phyloP scores from a whole-genome alignment of 2,329 filamentous ascomycete genomes.

The Thelonectria discophora region DNA sequence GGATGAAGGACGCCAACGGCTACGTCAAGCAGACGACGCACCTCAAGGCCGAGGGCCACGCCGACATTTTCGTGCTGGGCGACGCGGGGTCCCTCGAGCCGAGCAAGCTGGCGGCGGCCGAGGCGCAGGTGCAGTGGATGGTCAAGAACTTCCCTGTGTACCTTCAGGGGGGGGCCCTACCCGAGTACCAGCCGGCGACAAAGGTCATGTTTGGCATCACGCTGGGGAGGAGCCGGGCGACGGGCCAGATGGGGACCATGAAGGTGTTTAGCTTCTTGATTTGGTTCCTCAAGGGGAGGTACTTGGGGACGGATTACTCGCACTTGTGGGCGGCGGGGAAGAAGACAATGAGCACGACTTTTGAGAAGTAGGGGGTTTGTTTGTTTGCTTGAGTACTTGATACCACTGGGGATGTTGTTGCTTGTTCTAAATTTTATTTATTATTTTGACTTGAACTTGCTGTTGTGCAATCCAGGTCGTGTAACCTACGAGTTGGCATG shows the following conservation, averaged over 20 bases:
- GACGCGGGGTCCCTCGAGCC: conserved; percentile 54
- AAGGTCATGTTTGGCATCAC: conserved; percentile 50
- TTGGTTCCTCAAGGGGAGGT: conserved; percentile 51
- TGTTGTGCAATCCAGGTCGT: no score
- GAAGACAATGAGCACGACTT: conserved; percentile 42
- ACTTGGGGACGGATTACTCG: conserved; percentile 49
- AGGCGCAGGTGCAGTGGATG: conserved; percentile 47
- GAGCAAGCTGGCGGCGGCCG: conserved; percentile 44
- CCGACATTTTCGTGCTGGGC: conserved; percentile 56
- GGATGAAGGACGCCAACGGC: conserved; percentile 47
- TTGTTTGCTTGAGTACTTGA: conserved; percentile 3
- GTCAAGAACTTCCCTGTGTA: conserved; percentile 48
- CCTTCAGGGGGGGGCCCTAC: conserved; percentile 42
- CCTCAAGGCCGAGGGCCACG: conserved; percentile 48
- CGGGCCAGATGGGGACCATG: conserved; percentile 49
- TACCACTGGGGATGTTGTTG: conserved; percentile 13
- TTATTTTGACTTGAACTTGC: neutral
- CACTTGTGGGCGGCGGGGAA: conserved; percentile 47
- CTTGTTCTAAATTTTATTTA: conserved; percentile 2
- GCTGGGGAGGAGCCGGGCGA: conserved; percentile 51
- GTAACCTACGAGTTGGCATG: no score
- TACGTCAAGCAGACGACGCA: conserved; percentile 50
- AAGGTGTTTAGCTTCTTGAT: conserved; percentile 52
- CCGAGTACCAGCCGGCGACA: conserved; percentile 43
- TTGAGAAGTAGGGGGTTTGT: conserved; percentile 44